These are phyloP conservation scores for Elsinoe arachidis DNA, from an alignment of 2,329 filamentous ascomycete genomes.

Conservation along the genomic window DNA sequence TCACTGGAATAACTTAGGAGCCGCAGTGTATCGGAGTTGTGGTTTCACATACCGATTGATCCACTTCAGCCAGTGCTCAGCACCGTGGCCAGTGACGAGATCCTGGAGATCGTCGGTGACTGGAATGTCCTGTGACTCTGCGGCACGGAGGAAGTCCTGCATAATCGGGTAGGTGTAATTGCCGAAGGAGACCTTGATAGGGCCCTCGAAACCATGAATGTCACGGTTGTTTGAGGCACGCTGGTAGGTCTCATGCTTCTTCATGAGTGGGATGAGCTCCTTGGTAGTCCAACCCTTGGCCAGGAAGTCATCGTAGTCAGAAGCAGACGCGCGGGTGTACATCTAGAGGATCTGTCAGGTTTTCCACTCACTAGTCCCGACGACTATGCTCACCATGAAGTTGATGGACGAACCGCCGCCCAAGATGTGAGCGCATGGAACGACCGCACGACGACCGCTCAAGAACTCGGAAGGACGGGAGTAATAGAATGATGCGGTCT, in stretches of 20 bases:
- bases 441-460: slow-evolving; percentile 60
- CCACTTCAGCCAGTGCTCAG: slow-evolving; percentile 80
- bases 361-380: background rate
- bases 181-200: slow-evolving; percentile 74
- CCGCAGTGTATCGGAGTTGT: background rate
- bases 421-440: slow-evolving; percentile 65
- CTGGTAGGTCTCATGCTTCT: slow-evolving; percentile 73
- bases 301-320: slow-evolving; percentile 71
- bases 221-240: slow-evolving; percentile 46
- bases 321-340: slow-evolving; percentile 64
- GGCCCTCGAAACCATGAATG: slow-evolving; percentile 67
- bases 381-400: slow-evolving; percentile 51
- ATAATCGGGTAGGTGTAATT: slow-evolving; percentile 76
- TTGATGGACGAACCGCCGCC: slow-evolving; percentile 61
- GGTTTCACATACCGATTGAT: slow-evolving; percentile 51
- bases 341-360: slow-evolving; percentile 38
- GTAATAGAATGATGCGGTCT: slow-evolving; percentile 74
- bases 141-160: slow-evolving; percentile 67
- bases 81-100: slow-evolving; percentile 52
- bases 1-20: slow-evolving; percentile 23
- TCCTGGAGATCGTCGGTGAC: slow-evolving; percentile 58
- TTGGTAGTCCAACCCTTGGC: slow-evolving; percentile 71
- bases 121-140: slow-evolving; percentile 66
- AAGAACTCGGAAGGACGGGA: slow-evolving; percentile 66
- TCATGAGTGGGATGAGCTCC: slow-evolving; percentile 67